Conservation (phyloP, 1,284 basidiomycete genomes). For the Earliella scabrosa region DNA sequence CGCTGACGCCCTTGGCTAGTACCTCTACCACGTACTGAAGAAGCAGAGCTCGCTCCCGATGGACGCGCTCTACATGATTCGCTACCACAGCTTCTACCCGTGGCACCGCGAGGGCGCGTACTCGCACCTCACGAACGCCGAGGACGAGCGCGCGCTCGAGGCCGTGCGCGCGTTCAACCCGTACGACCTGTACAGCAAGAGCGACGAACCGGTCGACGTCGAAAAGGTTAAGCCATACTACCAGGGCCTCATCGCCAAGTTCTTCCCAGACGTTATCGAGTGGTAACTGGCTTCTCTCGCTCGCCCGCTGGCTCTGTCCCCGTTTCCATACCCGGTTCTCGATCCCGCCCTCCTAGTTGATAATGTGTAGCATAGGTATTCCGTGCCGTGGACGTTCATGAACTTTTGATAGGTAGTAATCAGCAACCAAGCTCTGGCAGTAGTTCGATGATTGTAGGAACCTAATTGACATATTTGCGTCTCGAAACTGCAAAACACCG, state of each 20-base stretch:
- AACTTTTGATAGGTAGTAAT: too few relatives aligned
- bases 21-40: constrained; percentile 78
- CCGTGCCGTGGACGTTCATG: too few relatives aligned
- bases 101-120: constrained; percentile 91
- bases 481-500: too few relatives aligned
- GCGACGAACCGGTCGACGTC: constrained; percentile 69
- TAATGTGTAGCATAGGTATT: too few relatives aligned
- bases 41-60: constrained; percentile 81
- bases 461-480: too few relatives aligned
- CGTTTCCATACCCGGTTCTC: too few relatives aligned
- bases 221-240: constrained; percentile 83
- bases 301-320: too few relatives aligned
- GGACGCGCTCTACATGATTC: constrained; percentile 89
- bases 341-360: too few relatives aligned
- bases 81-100: constrained; percentile 95
- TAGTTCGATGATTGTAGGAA: too few relatives aligned
- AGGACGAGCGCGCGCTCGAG: constrained; percentile 62
- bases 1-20: constrained; percentile 45
- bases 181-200: constrained; percentile 92
- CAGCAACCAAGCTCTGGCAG: too few relatives aligned
- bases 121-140: constrained; percentile 73
- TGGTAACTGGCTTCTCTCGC: too few relatives aligned
- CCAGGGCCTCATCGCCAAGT: constrained; percentile 80
- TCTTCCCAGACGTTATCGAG: constrained; percentile 78
- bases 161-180: constrained; percentile 85